Conservation (phyloP, 768 basidiomycete species). For the Trametes sanguinea region DNA sequence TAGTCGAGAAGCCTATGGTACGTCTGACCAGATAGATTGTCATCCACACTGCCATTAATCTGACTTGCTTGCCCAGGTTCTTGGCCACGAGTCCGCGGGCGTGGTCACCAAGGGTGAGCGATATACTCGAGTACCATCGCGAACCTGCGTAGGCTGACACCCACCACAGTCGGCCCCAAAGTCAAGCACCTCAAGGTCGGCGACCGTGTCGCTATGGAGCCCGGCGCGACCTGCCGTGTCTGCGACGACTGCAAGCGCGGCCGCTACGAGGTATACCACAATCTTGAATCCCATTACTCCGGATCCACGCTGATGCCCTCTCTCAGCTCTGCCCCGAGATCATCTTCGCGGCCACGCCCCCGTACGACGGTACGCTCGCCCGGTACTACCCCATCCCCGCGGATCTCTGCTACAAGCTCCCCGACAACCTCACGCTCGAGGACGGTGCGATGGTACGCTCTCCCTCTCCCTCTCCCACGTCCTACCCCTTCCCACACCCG, state of each 20-base stretch:
- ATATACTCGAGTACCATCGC: not conserved
- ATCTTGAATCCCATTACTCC: not conserved
- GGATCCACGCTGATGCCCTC: conserved; percentile 1
- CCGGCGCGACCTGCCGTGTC: conserved; percentile 80
- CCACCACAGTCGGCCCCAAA: conserved; percentile 61
- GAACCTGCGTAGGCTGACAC: not conserved
- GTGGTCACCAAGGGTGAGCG: conserved; percentile 63
- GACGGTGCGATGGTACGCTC: conserved; percentile 86
- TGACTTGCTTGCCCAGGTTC: conserved; percentile 53
- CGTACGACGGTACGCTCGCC: conserved; percentile 85
- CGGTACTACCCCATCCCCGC: conserved; percentile 86
- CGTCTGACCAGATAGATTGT: not conserved
- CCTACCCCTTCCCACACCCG: not conserved
- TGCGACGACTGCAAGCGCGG: conserved; percentile 88
- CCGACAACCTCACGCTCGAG: conserved; percentile 82
- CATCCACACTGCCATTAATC: not conserved
- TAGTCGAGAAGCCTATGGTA: conserved; percentile 82
- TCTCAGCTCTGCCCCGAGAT: conserved; percentile 83
- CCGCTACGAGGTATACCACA: conserved; percentile 65
- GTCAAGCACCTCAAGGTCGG: conserved; percentile 80
- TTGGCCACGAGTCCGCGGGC: conserved; percentile 93
- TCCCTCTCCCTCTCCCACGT: not conserved
- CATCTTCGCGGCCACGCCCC: conserved; percentile 91
- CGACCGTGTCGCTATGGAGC: conserved; percentile 90
- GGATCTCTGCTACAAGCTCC: conserved; percentile 82